These are phyloP conservation scores for Boletus vermiculosoides DNA, from an alignment of 768 basidiomycete genomes.

Conservation along the genomic window DNA sequence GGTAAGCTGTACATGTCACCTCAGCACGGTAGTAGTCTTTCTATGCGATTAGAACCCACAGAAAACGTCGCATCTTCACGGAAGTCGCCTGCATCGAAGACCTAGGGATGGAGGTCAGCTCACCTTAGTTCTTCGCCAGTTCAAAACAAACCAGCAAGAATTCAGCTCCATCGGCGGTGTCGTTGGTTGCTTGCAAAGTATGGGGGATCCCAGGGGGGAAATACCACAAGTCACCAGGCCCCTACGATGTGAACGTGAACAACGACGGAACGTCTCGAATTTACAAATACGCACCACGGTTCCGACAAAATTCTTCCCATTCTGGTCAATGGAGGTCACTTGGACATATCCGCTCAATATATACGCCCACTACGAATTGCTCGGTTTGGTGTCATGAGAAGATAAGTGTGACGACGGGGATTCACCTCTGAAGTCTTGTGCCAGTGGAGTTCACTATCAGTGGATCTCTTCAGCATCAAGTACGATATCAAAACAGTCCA, in stretches of 20 bases:
- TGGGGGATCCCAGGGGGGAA: slow-evolving; percentile 56
- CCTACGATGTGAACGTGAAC: slow-evolving; percentile 26
- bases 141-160: slow-evolving; percentile 41
- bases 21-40: background rate
- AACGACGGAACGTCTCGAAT: background rate
- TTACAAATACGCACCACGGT: slow-evolving; percentile 39
- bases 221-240: slow-evolving; percentile 50
- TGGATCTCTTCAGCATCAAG: background rate
- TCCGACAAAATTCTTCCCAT: slow-evolving; percentile 47
- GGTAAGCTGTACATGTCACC: slow-evolving; percentile 4
- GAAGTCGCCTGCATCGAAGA: slow-evolving; percentile 41
- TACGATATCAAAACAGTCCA: too few species aligned
- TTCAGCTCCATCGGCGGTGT: slow-evolving; percentile 42
- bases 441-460: slow-evolving; percentile 42
- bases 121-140: background rate
- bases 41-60: slow-evolving; percentile 1
- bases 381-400: background rate
- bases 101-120: slow-evolving; percentile 4
- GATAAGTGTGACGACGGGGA: background rate
- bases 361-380: slow-evolving; percentile 43
- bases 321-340: slow-evolving; percentile 45
- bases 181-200: slow-evolving; percentile 48
- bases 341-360: slow-evolving; percentile 45
- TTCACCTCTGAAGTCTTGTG: slow-evolving; percentile 35
- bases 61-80: slow-evolving; percentile 54